phyloP scores from a whole-genome alignment of 345 rosid species.

The Melastoma malabathricum region DNA sequence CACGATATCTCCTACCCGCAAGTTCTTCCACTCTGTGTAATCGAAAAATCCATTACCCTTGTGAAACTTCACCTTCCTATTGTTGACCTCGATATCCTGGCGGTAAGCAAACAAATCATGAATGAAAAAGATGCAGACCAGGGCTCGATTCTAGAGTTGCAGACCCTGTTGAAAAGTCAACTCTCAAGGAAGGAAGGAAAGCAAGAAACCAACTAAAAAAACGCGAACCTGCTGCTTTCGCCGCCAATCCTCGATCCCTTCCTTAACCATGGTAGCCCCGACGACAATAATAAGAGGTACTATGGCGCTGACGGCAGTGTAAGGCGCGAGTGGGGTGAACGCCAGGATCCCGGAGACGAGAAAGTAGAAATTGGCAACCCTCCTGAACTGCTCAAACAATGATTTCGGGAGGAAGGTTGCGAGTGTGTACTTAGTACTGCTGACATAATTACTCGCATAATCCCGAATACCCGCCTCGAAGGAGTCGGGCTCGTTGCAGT shows the following conservation, averaged over 20 bases:
- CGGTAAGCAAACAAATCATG: too few relatives aligned
- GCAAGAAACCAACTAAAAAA: not conserved
- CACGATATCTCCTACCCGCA: conserved; percentile 73
- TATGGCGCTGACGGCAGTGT: conserved; percentile 52
- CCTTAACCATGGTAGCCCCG: conserved; percentile 81
- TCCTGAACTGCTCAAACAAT: conserved; percentile 88
- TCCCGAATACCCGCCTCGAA: conserved; percentile 40
- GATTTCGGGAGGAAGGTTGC: conserved; percentile 84
- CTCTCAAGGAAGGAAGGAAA: too few relatives aligned
- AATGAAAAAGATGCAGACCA: too few relatives aligned
- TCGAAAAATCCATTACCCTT: conserved; percentile 38
- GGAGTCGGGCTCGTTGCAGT: conserved; percentile 62
- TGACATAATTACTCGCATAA: conserved; percentile 51
- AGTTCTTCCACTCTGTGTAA: conserved; percentile 48
- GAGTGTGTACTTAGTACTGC: conserved; percentile 63
- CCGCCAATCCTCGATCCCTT: conserved; percentile 80
- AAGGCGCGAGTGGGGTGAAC: conserved; percentile 79
- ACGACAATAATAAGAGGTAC: conserved; percentile 62
- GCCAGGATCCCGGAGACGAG: conserved; percentile 62
- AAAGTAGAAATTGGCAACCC: conserved; percentile 90
- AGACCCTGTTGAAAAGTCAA: too few relatives aligned
- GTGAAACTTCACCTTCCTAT: conserved; percentile 62
- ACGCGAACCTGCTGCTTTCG: conserved; percentile 56
- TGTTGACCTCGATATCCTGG: conserved; percentile 75
- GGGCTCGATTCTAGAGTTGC: too few relatives aligned